Base-by-base conservation (phyloP, 2,329 filamentous ascomycete genomes). In the Penicillium sp. region DNA sequence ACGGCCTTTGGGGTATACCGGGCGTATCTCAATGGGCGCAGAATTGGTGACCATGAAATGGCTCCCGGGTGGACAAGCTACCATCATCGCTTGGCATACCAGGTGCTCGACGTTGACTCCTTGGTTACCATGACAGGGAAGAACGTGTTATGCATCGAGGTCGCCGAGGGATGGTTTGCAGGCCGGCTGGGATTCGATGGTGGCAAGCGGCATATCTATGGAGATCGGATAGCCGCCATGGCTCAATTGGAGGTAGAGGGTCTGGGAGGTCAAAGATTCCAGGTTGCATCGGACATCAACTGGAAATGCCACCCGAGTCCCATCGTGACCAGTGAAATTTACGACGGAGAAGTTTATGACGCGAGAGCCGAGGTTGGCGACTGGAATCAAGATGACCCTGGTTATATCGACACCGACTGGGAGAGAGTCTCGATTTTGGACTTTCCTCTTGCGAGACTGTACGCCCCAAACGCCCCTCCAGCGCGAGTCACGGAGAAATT, bases 281-380 rank as follows among this genome's bases (percentile, higher is more conserved):
- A 4, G n/a, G 17, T 53, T 1, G 41, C 42, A 15, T 43, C 41
- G 5, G 35, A 58, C 15, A 35, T 15, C 17, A 22, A 28, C 20
- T 54, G 57, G 57, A n/a, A 20, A 12, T 20, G 50, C 37, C n/a
- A 50, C 51, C 15, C 49, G n/a, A 35, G 34, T 63, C 5, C 49
- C 66, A 1, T 61, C 62, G 0, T 67, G 65, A 2, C 6, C 17
- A 49, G 45, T 25, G 79, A 83, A 34, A 76, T 85, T 1, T 85
- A 84, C 56, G 74, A 85, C 57, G 84, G 84, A 8, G 83, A 86
- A 59, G 65, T 70, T 0, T 85, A 82, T 57, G 80, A 85, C 57
- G 71, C 73, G 0, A 68, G 69, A 69, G 58, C 28, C 28, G 28
- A 31, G 28, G 28, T 31, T 31, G 28, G 1, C 28, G 28, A 31